Conservation (phyloP, 2,329 filamentous ascomycete species). For the Pseudogymnoascus verrucosus region DNA sequence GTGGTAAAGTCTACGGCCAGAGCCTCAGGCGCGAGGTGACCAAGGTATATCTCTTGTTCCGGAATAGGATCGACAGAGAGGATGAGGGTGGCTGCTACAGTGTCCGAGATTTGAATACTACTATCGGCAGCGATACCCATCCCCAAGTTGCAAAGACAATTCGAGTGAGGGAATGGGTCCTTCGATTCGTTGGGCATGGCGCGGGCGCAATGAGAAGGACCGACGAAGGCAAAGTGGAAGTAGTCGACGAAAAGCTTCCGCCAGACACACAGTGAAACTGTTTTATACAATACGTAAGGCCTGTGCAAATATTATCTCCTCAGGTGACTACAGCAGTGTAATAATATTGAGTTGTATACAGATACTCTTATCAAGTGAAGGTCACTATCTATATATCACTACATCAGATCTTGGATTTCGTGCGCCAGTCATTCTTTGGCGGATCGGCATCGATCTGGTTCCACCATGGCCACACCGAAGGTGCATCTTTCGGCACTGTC, state of each 20-base stretch:
- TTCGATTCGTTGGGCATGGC: conserved; percentile 52
- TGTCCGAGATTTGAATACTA: conserved; percentile 37
- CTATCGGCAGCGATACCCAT: conserved; percentile 24
- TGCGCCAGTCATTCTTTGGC: conserved; percentile 21
- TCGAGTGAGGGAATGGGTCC: conserved; percentile 67
- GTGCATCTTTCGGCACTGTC: conserved; percentile 47
- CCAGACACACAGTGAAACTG: conserved; percentile 25
- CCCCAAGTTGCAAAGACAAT: conserved; percentile 55
- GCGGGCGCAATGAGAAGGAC: conserved; percentile 13
- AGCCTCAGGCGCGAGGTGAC: conserved; percentile 67
- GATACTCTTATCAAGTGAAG: not conserved
- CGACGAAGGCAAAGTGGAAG: conserved; percentile 7
- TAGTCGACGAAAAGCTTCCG: conserved; percentile 20
- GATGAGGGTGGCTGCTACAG: conserved; percentile 52
- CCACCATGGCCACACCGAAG: conserved; percentile 54
- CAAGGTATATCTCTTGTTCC: conserved; percentile 58
- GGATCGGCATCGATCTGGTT: conserved; percentile 37
- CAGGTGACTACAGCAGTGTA: not conserved
- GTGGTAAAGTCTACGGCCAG: conserved; percentile 73
- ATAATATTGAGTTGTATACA: not conserved
- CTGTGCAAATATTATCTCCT: not conserved
- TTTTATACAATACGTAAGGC: not conserved
- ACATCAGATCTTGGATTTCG: conserved; percentile 15
- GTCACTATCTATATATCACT: not conserved
- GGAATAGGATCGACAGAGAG: conserved; percentile 42